Evolutionary conservation across 1,284 basidiomycete genomes (phyloP).

Genomic region (Apiotrichum brassicae): DNA sequence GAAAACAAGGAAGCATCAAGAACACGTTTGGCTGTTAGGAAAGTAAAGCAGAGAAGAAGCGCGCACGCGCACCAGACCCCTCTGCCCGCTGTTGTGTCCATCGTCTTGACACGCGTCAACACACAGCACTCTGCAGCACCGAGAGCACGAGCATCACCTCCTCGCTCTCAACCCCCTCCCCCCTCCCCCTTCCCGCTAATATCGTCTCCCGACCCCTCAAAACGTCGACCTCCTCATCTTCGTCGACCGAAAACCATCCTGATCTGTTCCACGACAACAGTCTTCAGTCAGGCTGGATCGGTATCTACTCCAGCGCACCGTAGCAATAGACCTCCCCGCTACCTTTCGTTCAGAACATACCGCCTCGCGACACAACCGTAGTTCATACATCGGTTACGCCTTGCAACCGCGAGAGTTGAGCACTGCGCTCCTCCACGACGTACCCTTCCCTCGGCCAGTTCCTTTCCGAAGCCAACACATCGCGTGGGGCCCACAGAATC

Average conservation of each 20-base stretch:
- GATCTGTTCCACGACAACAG: not conserved
- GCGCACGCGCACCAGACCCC: too few species aligned
- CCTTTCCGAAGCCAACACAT: too few species aligned
- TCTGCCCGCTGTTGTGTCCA: too few species aligned
- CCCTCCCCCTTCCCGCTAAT: not conserved
- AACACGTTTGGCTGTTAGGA: too few species aligned
- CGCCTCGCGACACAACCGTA: conserved; percentile 4
- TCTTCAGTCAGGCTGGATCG: not conserved
- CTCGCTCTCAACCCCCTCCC: not conserved
- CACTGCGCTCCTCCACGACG: conserved; percentile 12
- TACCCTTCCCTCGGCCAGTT: not conserved
- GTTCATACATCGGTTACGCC: not conserved
- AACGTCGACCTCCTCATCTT: not conserved
- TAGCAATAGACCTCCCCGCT: not conserved
- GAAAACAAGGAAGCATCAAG: too few species aligned
- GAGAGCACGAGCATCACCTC: not conserved
- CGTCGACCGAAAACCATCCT: conserved; percentile 3
- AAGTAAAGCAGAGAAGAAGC: too few species aligned
- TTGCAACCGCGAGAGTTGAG: conserved; percentile 11
- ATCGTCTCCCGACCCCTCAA: not conserved
- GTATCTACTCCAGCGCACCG: conserved; percentile 2
- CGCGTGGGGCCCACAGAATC: too few species aligned
- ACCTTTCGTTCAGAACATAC: conserved; percentile 1
- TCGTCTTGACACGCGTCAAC: too few species aligned
- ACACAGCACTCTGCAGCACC: too few species aligned